Base-by-base conservation (phyloP, 2,329 filamentous ascomycete genomes). In the Colletotrichum sp. region DNA sequence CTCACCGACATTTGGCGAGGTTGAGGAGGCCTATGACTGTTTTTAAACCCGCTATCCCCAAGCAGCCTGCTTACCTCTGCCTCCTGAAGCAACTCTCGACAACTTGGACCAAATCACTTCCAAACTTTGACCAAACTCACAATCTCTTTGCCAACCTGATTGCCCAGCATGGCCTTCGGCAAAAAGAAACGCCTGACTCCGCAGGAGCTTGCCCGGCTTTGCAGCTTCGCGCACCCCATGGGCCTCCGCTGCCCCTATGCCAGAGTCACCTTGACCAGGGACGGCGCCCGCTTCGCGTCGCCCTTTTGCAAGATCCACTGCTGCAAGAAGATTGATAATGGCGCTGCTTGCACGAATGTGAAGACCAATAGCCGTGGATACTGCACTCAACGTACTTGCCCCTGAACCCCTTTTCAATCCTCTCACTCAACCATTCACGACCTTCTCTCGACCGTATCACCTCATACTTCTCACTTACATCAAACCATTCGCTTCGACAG, bases 221-320 rank as follows among this genome's bases (percentile, higher is more conserved):
- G 77, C 59, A 73, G 60, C 55, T 77, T 76, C 44, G 44, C 61
- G 5, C 69, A 57, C 22, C 25, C 59, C 19, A 34, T 67, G 39
- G 75, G 77, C 13, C 44, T 52, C n/a, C 72, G 75, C 19, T 78
- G 77, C 25, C 39, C 55, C 36, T 48, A 76, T 25, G 11, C 13
- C 28, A 73, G 59, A 39, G 72, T 76, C 22, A 75, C 61, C 19
- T 63, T 78, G 19, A 68, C 39, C 22, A 78, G 68, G 28, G 77
- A 76, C 16, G 72, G 69, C 22, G 44, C 12, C 11, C 67, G 48
- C 7, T 73, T 39, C 5, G 16, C 30, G 1, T 77, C 75, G 19
- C 66, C 65, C 19, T 77, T 63, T 48, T 78, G 77, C 72, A 75
- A 65, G 27, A 32, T 71, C 7, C 77, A 78, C 67, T 78, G 77